These are phyloP conservation scores for Chlorella vulgaris DNA, from an alignment of 139 green algal species.

Conservation along the genomic window DNA sequence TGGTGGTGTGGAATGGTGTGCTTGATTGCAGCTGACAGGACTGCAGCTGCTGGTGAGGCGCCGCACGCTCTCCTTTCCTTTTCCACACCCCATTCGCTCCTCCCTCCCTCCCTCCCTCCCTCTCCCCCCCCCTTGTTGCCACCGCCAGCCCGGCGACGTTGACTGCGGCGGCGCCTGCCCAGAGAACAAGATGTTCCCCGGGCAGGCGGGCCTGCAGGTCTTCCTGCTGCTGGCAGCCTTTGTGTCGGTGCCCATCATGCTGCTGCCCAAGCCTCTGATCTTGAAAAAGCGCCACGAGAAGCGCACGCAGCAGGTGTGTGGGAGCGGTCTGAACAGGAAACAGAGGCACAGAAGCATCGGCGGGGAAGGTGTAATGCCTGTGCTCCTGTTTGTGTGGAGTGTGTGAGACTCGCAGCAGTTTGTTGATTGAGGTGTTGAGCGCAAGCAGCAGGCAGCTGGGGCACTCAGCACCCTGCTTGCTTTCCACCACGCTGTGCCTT, in stretches of 20 bases:
- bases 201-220: constrained; percentile 74
- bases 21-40: too few relatives aligned
- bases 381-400: too few relatives aligned
- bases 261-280: constrained; percentile 97
- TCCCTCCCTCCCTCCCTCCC: not conserved
- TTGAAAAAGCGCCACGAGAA: constrained; percentile 84
- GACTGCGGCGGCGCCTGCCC: constrained; percentile 60
- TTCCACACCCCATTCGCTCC: not conserved
- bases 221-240: constrained; percentile 86
- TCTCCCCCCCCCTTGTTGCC: too few relatives aligned
- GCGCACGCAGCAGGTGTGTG: not conserved
- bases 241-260: constrained; percentile 94
- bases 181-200: constrained; percentile 73
- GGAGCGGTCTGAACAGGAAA: not conserved
- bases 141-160: constrained; percentile 64
- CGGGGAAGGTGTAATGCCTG: not conserved
- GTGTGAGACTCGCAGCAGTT: too few relatives aligned
- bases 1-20: too few relatives aligned
- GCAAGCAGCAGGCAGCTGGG: too few relatives aligned
- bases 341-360: not conserved
- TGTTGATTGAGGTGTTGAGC: too few relatives aligned
- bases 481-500: not conserved
- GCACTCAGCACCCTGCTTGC: too few relatives aligned
- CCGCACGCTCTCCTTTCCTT: too few relatives aligned
- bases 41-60: too few relatives aligned